Evolutionary conservation across 768 basidiomycete species (phyloP).

Genomic region (Clitopilus hobsonii): DNA sequence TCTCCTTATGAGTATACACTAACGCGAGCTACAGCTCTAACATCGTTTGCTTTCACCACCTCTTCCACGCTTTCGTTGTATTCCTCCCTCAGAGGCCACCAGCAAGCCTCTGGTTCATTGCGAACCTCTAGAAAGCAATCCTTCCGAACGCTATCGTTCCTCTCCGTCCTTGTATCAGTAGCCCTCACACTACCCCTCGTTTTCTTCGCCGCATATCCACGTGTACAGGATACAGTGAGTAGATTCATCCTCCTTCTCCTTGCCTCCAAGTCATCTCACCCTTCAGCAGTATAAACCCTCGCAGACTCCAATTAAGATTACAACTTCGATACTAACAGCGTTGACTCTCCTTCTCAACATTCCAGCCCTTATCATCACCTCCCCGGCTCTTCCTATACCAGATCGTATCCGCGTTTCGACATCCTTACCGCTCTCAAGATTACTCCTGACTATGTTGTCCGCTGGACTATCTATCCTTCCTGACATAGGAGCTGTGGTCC

Average conservation of each 20-base stretch:
- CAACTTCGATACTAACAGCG: constrained; percentile 40
- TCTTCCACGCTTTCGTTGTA: constrained; percentile 64
- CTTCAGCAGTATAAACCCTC: constrained; percentile 6
- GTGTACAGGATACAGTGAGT: constrained; percentile 31
- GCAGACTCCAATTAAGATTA: constrained; percentile 19
- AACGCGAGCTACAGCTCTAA: constrained; percentile 34
- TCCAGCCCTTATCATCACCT: constrained; percentile 54
- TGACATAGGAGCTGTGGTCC: constrained; percentile 24
- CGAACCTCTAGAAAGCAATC: constrained; percentile 49
- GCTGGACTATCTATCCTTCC: constrained; percentile 44
- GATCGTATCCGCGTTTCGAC: constrained; percentile 32
- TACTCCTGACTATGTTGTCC: constrained; percentile 35
- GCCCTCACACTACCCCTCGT: constrained; percentile 53
- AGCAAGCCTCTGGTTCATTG: constrained; percentile 29
- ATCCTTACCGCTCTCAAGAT: constrained; percentile 42
- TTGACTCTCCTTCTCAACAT: constrained; percentile 53
- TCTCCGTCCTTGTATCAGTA: constrained; percentile 44
- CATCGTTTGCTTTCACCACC: constrained; percentile 63
- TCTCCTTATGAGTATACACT: neutral
- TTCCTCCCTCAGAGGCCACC: constrained; percentile 46
- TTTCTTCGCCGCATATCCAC: constrained; percentile 46
- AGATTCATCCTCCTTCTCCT: constrained; percentile 1
- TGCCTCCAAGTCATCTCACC: neutral
- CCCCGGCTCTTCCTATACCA: constrained; percentile 48
- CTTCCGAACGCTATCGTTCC: constrained; percentile 51